Base-by-base conservation (phyloP, 805 yeast species). In the Wickerhamiella kazuoi region DNA sequence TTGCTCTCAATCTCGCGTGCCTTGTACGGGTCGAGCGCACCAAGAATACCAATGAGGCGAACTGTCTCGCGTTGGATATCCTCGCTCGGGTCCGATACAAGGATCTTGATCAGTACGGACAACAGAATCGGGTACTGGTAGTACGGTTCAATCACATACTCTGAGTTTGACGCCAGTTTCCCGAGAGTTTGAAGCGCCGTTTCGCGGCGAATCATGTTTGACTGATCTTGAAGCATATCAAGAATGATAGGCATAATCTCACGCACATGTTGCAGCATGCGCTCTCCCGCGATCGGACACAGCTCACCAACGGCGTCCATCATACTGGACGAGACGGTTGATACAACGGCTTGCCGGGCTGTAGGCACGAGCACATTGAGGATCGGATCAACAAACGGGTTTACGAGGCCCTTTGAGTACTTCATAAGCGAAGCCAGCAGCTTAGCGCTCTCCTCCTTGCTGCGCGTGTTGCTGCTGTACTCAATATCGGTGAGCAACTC, bases 1-100 rank as follows among this genome's bases (percentile, higher is more conserved):
- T 66, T 67, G 41, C 81, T 76, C 53, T 86, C 97, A 8, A 86
- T 81, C 49, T 83, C 94, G 41, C 94, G 73, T 49, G 84, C 93
- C 53, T 82, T 86, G 54, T 87, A 90, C 1, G 99, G 99, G 58
- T 90, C 98, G 36, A 90, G 63, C 0, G 98, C 98, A 46, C 99
- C 99, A 32, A 90, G 62, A 26, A 86, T 84, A 53, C 99, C 99
- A 41, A 90, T 63, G 19, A 90, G 60, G 46, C 87, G 69, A 1
- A 90, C 94, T 0, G 95, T 79, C 55, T 90, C 97, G 41, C 94
- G 64, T 51, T 90, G 72, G 6, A 82, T 75, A 3, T 70, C 61
- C 3, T 41, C 39, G 2, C 77, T 70, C 0, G 93, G 72, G 51
- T 87, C 96, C 42, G 84, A 73, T 46, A 80, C 80, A 40, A 90